Percentiles rank a stretch among this genome's conserved stretches.
Conservation (phyloP, 106 monocot species). For the Hemerocallis citrina region DNA sequence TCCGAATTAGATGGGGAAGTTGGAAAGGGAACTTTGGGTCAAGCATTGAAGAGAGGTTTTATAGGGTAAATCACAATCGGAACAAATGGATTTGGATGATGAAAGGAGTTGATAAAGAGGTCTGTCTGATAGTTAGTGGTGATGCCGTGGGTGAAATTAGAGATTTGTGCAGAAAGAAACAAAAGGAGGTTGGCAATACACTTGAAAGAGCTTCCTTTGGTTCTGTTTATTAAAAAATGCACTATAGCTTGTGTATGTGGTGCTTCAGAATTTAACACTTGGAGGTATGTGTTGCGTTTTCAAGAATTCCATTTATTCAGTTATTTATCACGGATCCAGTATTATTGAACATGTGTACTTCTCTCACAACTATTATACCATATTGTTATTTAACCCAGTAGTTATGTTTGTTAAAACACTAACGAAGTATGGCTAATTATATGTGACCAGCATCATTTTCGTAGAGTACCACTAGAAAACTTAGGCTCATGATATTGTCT, state of each 20-base stretch:
- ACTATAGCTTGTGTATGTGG: background rate
- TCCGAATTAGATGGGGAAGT: background rate
- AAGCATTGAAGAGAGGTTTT: slow-evolving; percentile 6
- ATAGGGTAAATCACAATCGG: background rate
- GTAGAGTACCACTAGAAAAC: background rate
- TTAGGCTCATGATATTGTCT: background rate
- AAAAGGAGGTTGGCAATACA: background rate
- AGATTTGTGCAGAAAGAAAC: background rate
- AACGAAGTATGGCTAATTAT: too few species aligned
- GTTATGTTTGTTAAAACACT: too few species aligned
- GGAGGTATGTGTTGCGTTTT: slow-evolving; percentile 3
- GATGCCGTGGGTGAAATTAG: background rate
- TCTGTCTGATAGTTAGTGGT: background rate
- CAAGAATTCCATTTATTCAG: background rate
- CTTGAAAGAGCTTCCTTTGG: background rate
- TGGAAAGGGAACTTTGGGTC: background rate
- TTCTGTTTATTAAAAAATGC: background rate
- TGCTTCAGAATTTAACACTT: background rate
- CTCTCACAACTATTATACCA: background rate
- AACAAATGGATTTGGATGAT: background rate
- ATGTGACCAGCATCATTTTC: background rate
- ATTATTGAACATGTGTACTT: background rate
- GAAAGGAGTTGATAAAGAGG: background rate
- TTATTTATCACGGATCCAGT: background rate
- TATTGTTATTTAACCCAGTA: background rate